These are phyloP conservation scores for Leccinellum rugosiceps DNA, from an alignment of 768 basidiomycete species.

Conservation along the genomic window DNA sequence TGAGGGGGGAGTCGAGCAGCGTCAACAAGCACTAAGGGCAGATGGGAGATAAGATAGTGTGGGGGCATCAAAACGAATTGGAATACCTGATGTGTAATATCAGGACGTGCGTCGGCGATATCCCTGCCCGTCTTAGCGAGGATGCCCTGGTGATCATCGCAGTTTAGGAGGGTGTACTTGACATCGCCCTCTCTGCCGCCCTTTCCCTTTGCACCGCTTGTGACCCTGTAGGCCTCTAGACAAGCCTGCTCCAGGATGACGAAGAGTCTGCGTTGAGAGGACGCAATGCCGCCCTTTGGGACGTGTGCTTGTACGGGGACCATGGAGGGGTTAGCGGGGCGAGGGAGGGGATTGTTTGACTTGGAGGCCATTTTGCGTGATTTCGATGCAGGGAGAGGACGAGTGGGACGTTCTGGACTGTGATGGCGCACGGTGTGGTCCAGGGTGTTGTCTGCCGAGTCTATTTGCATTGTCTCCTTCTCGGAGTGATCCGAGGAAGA, in stretches of 20 bases:
- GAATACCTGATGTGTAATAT: conserved; percentile 95
- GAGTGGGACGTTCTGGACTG: conserved; percentile 54
- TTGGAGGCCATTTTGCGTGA: conserved; percentile 46
- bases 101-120: conserved; percentile 98
- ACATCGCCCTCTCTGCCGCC: conserved; percentile 65
- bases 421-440: conserved; percentile 6
- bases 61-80: background rate
- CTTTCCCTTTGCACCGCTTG: conserved; percentile 53
- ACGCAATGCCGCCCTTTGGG: conserved; percentile 49
- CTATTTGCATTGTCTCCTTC: conserved; percentile 34
- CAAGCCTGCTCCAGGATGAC: conserved; percentile 94
- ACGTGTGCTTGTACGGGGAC: conserved; percentile 81
- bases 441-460: background rate
- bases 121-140: conserved; percentile 96
- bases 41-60: conserved; percentile 1
- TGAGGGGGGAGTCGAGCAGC: conserved; percentile 93
- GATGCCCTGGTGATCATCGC: conserved; percentile 98
- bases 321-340: conserved; percentile 69
- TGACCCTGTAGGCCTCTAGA: conserved; percentile 89
- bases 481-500: conserved; percentile 36
- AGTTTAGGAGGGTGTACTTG: conserved; percentile 95
- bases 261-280: conserved; percentile 67
- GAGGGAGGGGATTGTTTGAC: conserved; percentile 44
- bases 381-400: conserved; percentile 57
- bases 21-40: conserved; percentile 87